phyloP scores from a whole-genome alignment of 179 eudicot genomes.

The Nepenthes alata region DNA sequence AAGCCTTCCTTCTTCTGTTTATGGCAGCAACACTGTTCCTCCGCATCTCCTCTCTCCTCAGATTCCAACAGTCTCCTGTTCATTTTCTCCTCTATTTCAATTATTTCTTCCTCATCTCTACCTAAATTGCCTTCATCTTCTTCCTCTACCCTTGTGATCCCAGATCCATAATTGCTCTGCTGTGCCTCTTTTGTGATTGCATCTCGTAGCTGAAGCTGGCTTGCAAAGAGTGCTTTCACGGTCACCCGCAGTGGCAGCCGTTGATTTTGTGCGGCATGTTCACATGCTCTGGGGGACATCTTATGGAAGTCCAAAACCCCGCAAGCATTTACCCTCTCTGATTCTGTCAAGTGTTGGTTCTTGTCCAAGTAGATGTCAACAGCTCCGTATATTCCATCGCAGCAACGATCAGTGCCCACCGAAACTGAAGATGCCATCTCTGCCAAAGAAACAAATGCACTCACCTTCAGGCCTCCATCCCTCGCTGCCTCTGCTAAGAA shows the following conservation, averaged over 20 bases:
- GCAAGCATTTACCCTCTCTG: conserved; percentile 44
- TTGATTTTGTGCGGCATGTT: conserved; percentile 50
- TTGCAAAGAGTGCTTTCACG: conserved; percentile 39
- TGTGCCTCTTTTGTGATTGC: conserved; percentile 27
- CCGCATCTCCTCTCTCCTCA: conserved; percentile 41
- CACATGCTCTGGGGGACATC: conserved; percentile 46
- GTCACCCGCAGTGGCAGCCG: conserved; percentile 45
- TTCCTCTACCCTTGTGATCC: conserved; percentile 8
- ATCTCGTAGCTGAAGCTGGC: conserved; percentile 50
- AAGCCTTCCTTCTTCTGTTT: conserved; percentile 29
- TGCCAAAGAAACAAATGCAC: conserved; percentile 31
- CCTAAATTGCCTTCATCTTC: conserved; percentile 10
- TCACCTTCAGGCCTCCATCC: conserved; percentile 27
- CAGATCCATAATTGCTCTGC: background rate
- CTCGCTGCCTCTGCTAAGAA: conserved; percentile 49
- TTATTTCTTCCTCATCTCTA: conserved; percentile 11
- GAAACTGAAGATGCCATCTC: conserved; percentile 40
- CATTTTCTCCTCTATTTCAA: conserved; percentile 32
- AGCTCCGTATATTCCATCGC: conserved; percentile 56
- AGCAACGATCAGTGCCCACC: conserved; percentile 20
- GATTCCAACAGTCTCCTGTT: conserved; percentile 31
- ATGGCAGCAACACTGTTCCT: conserved; percentile 16
- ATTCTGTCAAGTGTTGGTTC: conserved; percentile 41
- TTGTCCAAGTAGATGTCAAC: conserved; percentile 43
- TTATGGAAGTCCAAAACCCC: conserved; percentile 39